These are phyloP conservation scores for Populus ilicifolia DNA, from an alignment of 345 rosid genomes.

Conservation along the genomic window DNA sequence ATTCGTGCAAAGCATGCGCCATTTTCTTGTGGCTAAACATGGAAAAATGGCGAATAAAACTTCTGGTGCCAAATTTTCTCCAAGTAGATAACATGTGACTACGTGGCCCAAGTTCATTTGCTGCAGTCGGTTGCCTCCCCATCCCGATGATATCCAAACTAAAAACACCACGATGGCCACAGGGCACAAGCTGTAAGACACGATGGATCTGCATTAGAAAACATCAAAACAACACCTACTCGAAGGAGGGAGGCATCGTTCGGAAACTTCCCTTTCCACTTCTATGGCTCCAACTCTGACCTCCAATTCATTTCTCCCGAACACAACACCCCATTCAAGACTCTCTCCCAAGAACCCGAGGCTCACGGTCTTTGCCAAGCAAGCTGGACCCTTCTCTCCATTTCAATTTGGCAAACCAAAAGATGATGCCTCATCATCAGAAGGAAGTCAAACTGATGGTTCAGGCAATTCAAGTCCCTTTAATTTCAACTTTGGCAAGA, in stretches of 20 bases:
- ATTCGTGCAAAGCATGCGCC: background rate
- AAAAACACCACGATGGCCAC: slow-evolving; percentile 24
- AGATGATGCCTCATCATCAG: slow-evolving; percentile 25
- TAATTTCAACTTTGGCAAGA: slow-evolving; percentile 54
- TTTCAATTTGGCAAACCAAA: slow-evolving; percentile 49
- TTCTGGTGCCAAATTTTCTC: slow-evolving; percentile 25
- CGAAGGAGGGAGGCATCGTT: slow-evolving; percentile 20
- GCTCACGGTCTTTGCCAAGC: slow-evolving; percentile 55
- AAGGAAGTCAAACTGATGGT: slow-evolving; percentile 26
- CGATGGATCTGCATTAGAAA: slow-evolving; percentile 8
- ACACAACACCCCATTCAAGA: slow-evolving; percentile 40
- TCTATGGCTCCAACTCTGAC: slow-evolving; percentile 62
- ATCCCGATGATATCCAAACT: slow-evolving; percentile 42
- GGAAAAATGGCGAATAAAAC: background rate
- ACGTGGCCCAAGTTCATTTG: slow-evolving; percentile 55
- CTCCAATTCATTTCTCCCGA: slow-evolving; percentile 59
- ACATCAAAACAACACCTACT: slow-evolving; percentile 17
- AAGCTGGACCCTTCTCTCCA: slow-evolving; percentile 37
- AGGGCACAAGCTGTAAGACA: slow-evolving; percentile 1
- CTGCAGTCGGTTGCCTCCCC: slow-evolving; percentile 17
- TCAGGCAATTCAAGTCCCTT: slow-evolving; percentile 49
- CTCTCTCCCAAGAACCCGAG: slow-evolving; percentile 35
- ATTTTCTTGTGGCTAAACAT: background rate
- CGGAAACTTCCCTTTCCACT: slow-evolving; percentile 11
- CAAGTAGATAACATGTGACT: slow-evolving; percentile 29